Evolutionary conservation across 345 rosid species (phyloP).

Genomic region (Euphorbia tirucalli): DNA sequence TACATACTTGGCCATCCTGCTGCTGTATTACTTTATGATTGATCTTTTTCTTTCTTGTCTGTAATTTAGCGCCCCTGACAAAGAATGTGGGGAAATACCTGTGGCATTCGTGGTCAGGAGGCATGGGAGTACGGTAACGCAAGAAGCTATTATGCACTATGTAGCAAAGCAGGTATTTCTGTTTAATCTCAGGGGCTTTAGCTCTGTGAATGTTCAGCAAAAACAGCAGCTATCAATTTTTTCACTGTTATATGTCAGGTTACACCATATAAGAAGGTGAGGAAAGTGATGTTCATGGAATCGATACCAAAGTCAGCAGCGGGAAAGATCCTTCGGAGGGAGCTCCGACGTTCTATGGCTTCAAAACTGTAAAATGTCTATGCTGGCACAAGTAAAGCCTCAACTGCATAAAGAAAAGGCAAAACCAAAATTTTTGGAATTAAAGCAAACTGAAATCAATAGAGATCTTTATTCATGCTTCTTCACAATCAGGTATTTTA

Average conservation of each 20-base stretch:
- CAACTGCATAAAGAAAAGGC: not conserved
- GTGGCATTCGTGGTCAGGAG: slow-evolving; percentile 74
- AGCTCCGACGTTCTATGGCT: slow-evolving; percentile 41
- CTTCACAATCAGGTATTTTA: no score
- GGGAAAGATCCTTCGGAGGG: slow-evolving; percentile 75
- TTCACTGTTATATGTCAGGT: slow-evolving; percentile 39
- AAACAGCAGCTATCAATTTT: not conserved
- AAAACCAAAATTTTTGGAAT: no score
- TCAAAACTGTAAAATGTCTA: slow-evolving; percentile 41
- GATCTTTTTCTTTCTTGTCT: not conserved
- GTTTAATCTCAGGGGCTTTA: not conserved
- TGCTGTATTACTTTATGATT: not conserved
- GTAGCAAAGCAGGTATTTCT: slow-evolving; percentile 57
- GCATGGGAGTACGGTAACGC: slow-evolving; percentile 42
- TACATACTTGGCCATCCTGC: no score
- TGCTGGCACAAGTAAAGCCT: not conserved
- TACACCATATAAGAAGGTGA: slow-evolving; percentile 83
- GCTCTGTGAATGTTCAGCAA: not conserved
- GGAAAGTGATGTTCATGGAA: slow-evolving; percentile 58
- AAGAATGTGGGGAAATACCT: slow-evolving; percentile 73
- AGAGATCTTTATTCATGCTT: no score
- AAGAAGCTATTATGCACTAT: slow-evolving; percentile 48
- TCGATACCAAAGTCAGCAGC: slow-evolving; percentile 74
- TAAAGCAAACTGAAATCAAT: no score
- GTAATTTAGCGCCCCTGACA: slow-evolving; percentile 41